Base-by-base conservation (phyloP, 345 rosid genomes). In the Pistacia integerrima region DNA sequence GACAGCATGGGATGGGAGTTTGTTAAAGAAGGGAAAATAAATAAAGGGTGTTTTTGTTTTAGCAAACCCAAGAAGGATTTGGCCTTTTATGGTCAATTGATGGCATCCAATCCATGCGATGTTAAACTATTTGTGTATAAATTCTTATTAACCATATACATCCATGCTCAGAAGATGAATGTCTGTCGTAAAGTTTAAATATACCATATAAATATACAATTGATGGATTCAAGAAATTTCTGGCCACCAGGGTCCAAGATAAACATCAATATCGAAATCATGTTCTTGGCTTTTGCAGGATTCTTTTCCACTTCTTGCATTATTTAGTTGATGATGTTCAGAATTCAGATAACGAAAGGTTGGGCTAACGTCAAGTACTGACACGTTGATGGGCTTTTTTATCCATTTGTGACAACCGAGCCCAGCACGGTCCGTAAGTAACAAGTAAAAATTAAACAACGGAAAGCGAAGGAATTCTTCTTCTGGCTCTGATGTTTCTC, bases 61-160 rank as follows among this genome's bases (percentile, higher is more conserved):
- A 4, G 66, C 8, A 33, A 63, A 63, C 67, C 35, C 67, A 63
- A 35, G 0, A 12, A 13, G 16, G 41, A 11, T 28, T 36, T 38
- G 67, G 48, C 46, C 49, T 17, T 64, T 16, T 64, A 7, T 16
- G 11, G 20, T 33, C 5, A 36, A 64, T 64, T 64, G 67, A 64
- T 17, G 12, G 48, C 5, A 61, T 2, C 1, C 62, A 51, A 49
- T 51, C 4, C 52, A 18, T 33, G 13, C 7, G 22, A 33, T 41
- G 69, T 65, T 11, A 3, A 8, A 4, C 11, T 36, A 6, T 69
- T 28, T 52, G 58, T 69, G 51, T 51, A 44, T 38, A 16, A 6
- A 68, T 68, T 51, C 72, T 68, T 51, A 54, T 68, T 58, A 68
- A 68, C n/a, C n/a, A n/a, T n/a, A n/a, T n/a, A n/a, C n/a, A n/a